Conservation (phyloP, 2,329 filamentous ascomycete species). For the Trichoderma koningii region DNA sequence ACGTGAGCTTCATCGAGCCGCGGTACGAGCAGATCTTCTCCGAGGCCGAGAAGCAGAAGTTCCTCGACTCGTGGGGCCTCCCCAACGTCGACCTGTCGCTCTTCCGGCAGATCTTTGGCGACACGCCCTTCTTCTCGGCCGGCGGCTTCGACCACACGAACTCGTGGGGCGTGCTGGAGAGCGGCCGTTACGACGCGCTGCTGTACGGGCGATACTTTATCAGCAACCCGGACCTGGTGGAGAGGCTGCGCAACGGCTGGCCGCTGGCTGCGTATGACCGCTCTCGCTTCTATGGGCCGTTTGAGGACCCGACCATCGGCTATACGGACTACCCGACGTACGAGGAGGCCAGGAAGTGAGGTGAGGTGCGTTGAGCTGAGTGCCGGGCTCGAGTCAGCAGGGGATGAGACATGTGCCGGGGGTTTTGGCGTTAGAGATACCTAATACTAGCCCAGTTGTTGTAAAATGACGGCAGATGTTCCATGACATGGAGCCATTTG, state of each 20-base stretch:
- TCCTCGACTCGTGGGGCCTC: slow-evolving; percentile 52
- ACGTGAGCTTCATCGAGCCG: slow-evolving; percentile 59
- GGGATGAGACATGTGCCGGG: too few relatives aligned
- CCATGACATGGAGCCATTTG: too few relatives aligned
- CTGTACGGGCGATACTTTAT: slow-evolving; percentile 51
- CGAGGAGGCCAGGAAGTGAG: background rate
- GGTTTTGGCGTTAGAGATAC: too few relatives aligned
- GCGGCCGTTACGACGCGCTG: slow-evolving; percentile 51
- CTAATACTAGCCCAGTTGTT: too few relatives aligned
- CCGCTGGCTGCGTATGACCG: slow-evolving; percentile 48
- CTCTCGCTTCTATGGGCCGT: slow-evolving; percentile 47
- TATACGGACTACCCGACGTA: slow-evolving; percentile 42
- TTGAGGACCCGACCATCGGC: slow-evolving; percentile 39
- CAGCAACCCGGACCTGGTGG: slow-evolving; percentile 52
- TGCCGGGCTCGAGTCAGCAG: too few relatives aligned
- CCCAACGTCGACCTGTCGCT: slow-evolving; percentile 46
- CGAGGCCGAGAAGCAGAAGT: slow-evolving; percentile 50
- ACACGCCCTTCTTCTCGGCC: slow-evolving; percentile 57
- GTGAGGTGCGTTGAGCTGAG: background rate
- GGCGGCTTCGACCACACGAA: slow-evolving; percentile 57
- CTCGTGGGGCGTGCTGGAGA: slow-evolving; percentile 46
- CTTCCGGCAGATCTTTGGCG: slow-evolving; percentile 54
- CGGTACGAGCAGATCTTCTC: slow-evolving; percentile 56
- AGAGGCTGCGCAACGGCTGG: slow-evolving; percentile 45
- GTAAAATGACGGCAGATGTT: too few relatives aligned